Percentiles rank a stretch among this genome's conserved stretches.
Conservation (phyloP, 1,284 basidiomycete genomes). For the Ustilago loliicola region DNA sequence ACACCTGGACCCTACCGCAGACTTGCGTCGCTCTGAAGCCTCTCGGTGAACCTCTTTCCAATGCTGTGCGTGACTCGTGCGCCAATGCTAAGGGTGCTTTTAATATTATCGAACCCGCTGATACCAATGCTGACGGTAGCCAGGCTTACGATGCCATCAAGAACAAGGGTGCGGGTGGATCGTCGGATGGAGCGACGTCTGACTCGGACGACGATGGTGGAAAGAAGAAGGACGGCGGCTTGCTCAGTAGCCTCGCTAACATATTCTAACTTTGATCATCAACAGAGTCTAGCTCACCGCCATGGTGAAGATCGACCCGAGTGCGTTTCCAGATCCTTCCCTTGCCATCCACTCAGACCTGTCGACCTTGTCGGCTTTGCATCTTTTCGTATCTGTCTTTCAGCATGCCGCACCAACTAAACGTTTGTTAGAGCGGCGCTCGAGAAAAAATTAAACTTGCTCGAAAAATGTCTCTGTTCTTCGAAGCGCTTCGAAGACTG, state of each 20-base stretch:
- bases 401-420: background rate
- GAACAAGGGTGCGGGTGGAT: background rate
- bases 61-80: slow-evolving; percentile 29
- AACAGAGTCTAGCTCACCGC: background rate
- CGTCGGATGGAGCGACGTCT: background rate
- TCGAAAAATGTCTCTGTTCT: too few relatives aligned
- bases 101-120: slow-evolving; percentile 35
- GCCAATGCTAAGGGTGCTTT: slow-evolving; percentile 33
- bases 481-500: too few relatives aligned
- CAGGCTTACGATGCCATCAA: slow-evolving; percentile 27
- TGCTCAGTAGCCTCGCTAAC: slow-evolving; percentile 13
- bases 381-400: background rate
- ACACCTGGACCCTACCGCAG: slow-evolving; percentile 42
- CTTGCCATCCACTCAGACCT: background rate
- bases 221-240: slow-evolving; percentile 14
- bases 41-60: slow-evolving; percentile 24
- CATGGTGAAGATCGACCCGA: background rate
- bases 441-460: too few relatives aligned
- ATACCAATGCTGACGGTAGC: slow-evolving; percentile 17
- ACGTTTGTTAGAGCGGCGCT: background rate
- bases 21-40: slow-evolving; percentile 43
- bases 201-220: background rate
- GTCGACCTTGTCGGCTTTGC: too few relatives aligned
- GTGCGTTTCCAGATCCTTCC: background rate
- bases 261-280: slow-evolving; percentile 10